Evolutionary conservation across 75 land plant genomes (phyloP).

Genomic region (Cunninghamia lanceolata): DNA sequence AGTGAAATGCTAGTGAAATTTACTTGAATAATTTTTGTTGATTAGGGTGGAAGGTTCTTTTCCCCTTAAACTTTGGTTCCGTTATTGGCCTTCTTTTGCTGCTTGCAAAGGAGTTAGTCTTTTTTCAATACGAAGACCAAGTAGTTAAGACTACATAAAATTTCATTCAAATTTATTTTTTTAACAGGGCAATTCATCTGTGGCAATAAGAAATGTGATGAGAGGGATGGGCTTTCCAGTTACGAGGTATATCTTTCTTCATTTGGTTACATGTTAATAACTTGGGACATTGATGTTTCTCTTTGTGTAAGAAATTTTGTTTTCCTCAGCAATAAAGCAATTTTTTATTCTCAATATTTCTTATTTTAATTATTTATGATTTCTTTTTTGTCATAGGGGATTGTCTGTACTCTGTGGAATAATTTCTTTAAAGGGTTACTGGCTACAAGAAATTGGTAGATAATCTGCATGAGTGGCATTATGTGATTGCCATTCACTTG

Average conservation of each 20-base stretch:
- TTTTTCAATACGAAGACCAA: not conserved
- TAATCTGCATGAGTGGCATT: not conserved
- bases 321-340: not conserved
- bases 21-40: not conserved
- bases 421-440: not conserved
- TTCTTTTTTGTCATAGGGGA: not conserved
- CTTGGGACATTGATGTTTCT: not conserved
- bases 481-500: not conserved
- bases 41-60: not conserved
- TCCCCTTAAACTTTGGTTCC: not conserved
- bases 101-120: not conserved
- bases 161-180: not conserved
- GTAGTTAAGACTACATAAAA: not conserved
- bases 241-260: constrained; percentile 62
- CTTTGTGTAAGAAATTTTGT: not conserved
- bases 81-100: not conserved
- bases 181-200: constrained; percentile 82
- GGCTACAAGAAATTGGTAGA: not conserved
- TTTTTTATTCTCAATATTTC: not conserved
- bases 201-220: constrained; percentile 79
- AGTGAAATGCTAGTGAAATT: not conserved
- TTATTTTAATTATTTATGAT: not conserved
- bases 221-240: constrained; percentile 70
- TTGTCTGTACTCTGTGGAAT: not conserved
- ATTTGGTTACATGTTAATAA: not conserved